A percentile compares a stretch with the other conserved stretches of the same genome.
Evolutionary conservation across 495 filamentous ascomycete genomes (phyloP).

Genomic region (Aspergillus nidulans): DNA sequence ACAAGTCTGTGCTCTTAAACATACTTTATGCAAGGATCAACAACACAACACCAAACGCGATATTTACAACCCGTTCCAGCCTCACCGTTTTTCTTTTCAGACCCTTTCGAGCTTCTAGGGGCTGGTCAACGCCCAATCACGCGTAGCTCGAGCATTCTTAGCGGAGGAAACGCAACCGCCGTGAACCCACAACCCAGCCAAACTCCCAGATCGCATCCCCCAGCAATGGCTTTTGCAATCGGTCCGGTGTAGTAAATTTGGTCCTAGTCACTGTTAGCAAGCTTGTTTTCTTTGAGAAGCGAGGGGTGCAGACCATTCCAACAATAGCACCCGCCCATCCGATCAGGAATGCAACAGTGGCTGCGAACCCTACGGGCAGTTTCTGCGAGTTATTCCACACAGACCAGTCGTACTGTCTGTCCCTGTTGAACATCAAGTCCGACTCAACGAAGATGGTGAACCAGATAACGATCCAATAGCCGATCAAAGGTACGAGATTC

Average conservation of each 20-base stretch:
- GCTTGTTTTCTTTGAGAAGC: not conserved
- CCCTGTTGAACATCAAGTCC: constrained; percentile 38
- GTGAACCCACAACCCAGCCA: constrained; percentile 43
- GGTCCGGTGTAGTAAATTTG: constrained; percentile 48
- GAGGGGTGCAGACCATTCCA: constrained; percentile 38
- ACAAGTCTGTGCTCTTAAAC: not conserved
- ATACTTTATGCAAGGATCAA: not conserved
- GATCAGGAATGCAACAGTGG: constrained; percentile 40
- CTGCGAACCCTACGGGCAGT: constrained; percentile 44
- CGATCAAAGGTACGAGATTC: constrained; percentile 46
- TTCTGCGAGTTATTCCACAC: constrained; percentile 38
- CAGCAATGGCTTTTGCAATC: constrained; percentile 33
- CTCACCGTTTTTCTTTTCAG: not conserved
- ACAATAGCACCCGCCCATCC: constrained; percentile 49
- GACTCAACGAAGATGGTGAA: constrained; percentile 42
- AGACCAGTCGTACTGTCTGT: constrained; percentile 41
- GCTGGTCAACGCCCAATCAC: constrained; percentile 29
- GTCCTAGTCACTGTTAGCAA: constrained; percentile 23
- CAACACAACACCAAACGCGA: not conserved
- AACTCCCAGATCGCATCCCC: constrained; percentile 38
- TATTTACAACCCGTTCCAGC: not conserved
- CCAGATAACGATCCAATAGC: constrained; percentile 49
- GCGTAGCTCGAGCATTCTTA: constrained; percentile 38
- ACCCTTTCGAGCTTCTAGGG: not conserved
- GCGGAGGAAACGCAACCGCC: constrained; percentile 37